Evolutionary conservation across 2,329 filamentous ascomycete genomes (phyloP).

Genomic region (Dissoconium aciculare): DNA sequence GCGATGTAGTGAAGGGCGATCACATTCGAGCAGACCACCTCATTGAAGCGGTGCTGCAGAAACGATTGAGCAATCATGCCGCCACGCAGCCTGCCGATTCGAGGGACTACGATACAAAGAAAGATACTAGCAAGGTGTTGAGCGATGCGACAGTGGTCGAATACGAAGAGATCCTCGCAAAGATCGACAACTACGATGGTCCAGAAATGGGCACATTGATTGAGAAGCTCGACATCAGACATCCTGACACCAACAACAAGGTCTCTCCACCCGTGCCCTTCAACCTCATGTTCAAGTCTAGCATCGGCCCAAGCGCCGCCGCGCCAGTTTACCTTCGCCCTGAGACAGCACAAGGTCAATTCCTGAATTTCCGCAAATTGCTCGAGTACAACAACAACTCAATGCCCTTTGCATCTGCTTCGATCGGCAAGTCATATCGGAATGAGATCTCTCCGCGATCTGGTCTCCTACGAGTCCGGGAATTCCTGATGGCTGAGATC

Average conservation of each 20-base stretch:
- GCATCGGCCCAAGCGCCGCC: constrained; percentile 81
- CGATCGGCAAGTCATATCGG: constrained; percentile 90
- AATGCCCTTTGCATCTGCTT: constrained; percentile 94
- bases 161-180: constrained; percentile 78
- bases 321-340: constrained; percentile 70
- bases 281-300: constrained; percentile 96
- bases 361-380: constrained; percentile 88
- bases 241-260: constrained; percentile 61
- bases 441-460: constrained; percentile 91
- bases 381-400: constrained; percentile 86
- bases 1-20: constrained; percentile 83
- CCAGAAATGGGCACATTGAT: constrained; percentile 74
- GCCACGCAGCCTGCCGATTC: too few relatives aligned
- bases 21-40: constrained; percentile 90
- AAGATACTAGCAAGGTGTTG: constrained; percentile 58
- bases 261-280: constrained; percentile 71
- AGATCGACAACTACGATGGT: constrained; percentile 87
- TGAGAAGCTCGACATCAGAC: constrained; percentile 75
- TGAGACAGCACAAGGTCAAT: constrained; percentile 93
- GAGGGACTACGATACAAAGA: constrained; percentile 77
- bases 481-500: constrained; percentile 97
- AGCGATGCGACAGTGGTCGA: constrained; percentile 72
- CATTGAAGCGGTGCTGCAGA: constrained; percentile 81
- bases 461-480: constrained; percentile 79
- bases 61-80: constrained; percentile 69